These are phyloP conservation scores for Apophysomyces ossiformis DNA, from an alignment of 371 early-diverging fungal species.

Conservation along the genomic window DNA sequence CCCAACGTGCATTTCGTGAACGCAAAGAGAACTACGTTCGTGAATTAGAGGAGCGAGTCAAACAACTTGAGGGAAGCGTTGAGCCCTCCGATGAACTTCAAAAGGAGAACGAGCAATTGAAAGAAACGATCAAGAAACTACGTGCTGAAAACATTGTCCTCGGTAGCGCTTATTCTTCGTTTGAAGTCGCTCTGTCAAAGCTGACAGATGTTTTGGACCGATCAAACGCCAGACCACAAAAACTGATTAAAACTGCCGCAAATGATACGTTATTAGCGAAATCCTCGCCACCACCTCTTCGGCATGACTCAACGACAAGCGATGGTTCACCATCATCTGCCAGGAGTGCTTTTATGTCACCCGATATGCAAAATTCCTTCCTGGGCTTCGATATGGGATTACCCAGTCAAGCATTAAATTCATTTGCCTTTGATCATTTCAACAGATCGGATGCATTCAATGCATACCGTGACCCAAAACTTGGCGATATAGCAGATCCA, in stretches of 20 bases:
- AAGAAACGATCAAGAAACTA: slow-evolving; percentile 47
- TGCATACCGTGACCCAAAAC: not conserved
- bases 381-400: not conserved
- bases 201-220: not conserved
- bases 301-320: slow-evolving; percentile 6
- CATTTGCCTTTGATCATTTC: not conserved
- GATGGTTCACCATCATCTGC: slow-evolving; percentile 7
- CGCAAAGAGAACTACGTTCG: slow-evolving; percentile 71
- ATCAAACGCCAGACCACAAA: slow-evolving; percentile 28
- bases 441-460: not conserved
- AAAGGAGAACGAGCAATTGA: slow-evolving; percentile 58
- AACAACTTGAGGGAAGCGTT: slow-evolving; percentile 56
- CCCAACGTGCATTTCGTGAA: slow-evolving; percentile 78
- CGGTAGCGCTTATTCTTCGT: slow-evolving; percentile 43
- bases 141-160: slow-evolving; percentile 55
- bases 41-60: slow-evolving; percentile 66
- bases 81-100: slow-evolving; percentile 41
- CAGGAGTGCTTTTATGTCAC: not conserved
- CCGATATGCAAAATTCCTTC: not conserved
- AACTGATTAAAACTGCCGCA: slow-evolving; percentile 26
- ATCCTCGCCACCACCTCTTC: slow-evolving; percentile 2
- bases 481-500: not conserved
- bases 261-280: slow-evolving; percentile 33
- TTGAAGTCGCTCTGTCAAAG: slow-evolving; percentile 47
- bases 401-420: not conserved